Conservation (phyloP, 164 flowering plant genomes). For the Vitis cinerea region DNA sequence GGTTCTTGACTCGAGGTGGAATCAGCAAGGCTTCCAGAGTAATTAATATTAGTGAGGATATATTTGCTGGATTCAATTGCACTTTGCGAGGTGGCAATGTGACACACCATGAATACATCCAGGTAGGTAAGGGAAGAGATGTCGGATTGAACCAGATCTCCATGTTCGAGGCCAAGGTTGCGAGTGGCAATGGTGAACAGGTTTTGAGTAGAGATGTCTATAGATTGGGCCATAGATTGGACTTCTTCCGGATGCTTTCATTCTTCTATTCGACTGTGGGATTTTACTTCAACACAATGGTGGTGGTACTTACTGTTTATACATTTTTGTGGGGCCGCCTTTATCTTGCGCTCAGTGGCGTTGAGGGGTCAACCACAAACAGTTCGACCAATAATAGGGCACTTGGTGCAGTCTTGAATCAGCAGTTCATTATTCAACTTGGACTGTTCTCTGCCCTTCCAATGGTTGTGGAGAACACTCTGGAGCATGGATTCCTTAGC, state of each 20-base stretch:
- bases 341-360: constrained; percentile 86
- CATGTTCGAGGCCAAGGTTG: constrained; percentile 97
- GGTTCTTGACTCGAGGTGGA: constrained; percentile 90
- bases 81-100: constrained; percentile 93
- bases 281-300: constrained; percentile 72
- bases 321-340: constrained; percentile 89
- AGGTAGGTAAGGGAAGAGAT: constrained; percentile 97
- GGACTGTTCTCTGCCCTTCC: constrained; percentile 95
- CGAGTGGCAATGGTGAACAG: constrained; percentile 98
- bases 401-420: constrained; percentile 68
- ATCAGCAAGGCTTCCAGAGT: constrained; percentile 91
- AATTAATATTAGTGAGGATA: constrained; percentile 96
- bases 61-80: constrained; percentile 95
- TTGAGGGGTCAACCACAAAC: constrained; percentile 43
- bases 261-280: constrained; percentile 86
- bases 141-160: constrained; percentile 95
- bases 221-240: constrained; percentile 87
- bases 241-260: constrained; percentile 94
- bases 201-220: constrained; percentile 86
- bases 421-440: constrained; percentile 83
- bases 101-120: constrained; percentile 96
- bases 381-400: constrained; percentile 52
- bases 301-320: constrained; percentile 74
- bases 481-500: constrained; percentile 80
- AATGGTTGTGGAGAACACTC: constrained; percentile 83